Conservation (phyloP, 768 basidiomycete species). For the Kwoniella sp. region DNA sequence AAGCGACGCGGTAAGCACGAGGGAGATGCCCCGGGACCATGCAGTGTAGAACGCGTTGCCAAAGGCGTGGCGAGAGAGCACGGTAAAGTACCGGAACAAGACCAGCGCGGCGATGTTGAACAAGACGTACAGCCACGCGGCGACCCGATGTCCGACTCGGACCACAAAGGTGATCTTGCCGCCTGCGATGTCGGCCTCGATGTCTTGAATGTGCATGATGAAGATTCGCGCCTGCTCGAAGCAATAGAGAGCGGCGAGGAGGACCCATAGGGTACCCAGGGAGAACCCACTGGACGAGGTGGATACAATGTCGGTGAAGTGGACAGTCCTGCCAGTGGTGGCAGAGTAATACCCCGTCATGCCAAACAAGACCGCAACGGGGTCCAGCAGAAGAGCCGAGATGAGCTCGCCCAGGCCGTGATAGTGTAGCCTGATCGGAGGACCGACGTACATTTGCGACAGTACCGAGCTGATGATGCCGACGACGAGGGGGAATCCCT, state of each 20-base stretch:
- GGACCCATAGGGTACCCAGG: constrained; percentile 17
- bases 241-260: constrained; percentile 22
- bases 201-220: constrained; percentile 36
- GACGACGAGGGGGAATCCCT: constrained; percentile 22
- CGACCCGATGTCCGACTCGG: constrained; percentile 13
- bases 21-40: constrained; percentile 12
- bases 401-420: constrained; percentile 26
- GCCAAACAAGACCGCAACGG: constrained; percentile 25
- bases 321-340: constrained; percentile 3
- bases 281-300: constrained; percentile 5
- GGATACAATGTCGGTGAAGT: constrained; percentile 4
- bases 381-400: constrained; percentile 21
- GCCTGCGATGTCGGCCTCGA: constrained; percentile 25
- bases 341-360: constrained; percentile 31
- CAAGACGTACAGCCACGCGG: constrained; percentile 16
- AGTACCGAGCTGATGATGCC: constrained; percentile 23
- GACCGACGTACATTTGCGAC: constrained; percentile 29
- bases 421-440: constrained; percentile 29
- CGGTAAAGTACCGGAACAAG: constrained; percentile 6
- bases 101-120: constrained; percentile 11
- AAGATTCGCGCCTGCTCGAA: constrained; percentile 33
- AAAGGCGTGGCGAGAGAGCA: too few relatives aligned
- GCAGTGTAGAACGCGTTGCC: neutral
- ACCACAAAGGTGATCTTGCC: constrained; percentile 25
- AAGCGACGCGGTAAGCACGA: constrained; percentile 15